phyloP scores from a whole-genome alignment of 2,329 filamentous ascomycete genomes.

The Phyllosticta citribraziliensis region DNA sequence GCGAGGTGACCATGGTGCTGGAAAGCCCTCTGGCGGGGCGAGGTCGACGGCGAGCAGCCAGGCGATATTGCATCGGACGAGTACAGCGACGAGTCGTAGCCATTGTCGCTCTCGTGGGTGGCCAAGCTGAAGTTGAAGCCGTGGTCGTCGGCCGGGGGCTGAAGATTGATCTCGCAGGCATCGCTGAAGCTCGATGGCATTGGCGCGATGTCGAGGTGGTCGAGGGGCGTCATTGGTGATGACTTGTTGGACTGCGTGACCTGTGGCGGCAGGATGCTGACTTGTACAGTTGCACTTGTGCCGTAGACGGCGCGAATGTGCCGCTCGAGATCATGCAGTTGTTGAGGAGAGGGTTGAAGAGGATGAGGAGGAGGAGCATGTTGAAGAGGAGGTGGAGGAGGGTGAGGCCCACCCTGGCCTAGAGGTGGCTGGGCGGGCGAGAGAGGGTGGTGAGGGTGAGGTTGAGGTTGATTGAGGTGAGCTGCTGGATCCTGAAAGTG shows the following conservation, averaged over 20 bases:
- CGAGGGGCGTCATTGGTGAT: constrained; percentile 26
- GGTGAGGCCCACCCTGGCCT: constrained; percentile 12
- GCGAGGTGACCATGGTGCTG: constrained; percentile 16
- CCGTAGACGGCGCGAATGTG: constrained; percentile 36
- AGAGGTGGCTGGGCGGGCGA: constrained; percentile 24
- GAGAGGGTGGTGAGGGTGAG: constrained; percentile 23
- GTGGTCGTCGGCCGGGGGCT: constrained; percentile 24
- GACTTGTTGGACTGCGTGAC: constrained; percentile 31
- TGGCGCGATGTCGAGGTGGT: constrained; percentile 43
- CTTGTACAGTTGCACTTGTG: constrained; percentile 31
- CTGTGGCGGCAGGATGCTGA: constrained; percentile 46
- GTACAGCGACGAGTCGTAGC: constrained; percentile 41
- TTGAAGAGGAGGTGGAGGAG: constrained; percentile 18
- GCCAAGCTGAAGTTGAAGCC: constrained; percentile 27
- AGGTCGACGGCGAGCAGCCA: constrained; percentile 25
- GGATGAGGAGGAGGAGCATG: constrained; percentile 24
- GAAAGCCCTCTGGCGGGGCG: constrained; percentile 26
- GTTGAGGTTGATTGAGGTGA: constrained; percentile 22
- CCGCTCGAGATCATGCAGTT: constrained; percentile 33
- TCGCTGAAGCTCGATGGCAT: constrained; percentile 52
- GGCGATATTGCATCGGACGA: constrained; percentile 42
- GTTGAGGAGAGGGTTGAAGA: constrained; percentile 28
- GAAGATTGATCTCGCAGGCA: constrained; percentile 36
- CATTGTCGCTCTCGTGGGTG: constrained; percentile 33
- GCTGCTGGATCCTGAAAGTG: constrained; percentile 17